phyloP scores from a whole-genome alignment of 2,329 filamentous ascomycete species.

The Colletotrichum tabaci region DNA sequence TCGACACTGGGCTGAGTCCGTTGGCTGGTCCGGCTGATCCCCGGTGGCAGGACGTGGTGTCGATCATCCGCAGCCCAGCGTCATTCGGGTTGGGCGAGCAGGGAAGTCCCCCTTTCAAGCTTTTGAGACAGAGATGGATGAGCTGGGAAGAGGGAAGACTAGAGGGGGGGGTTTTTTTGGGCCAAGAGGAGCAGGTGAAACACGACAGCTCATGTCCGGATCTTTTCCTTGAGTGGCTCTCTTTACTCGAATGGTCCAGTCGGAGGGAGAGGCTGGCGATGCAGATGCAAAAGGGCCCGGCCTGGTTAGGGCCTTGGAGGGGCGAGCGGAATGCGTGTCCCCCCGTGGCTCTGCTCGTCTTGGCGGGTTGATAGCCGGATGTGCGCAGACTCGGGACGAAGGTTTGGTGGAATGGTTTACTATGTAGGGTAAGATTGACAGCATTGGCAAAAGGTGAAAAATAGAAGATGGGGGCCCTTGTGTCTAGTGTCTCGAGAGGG shows the following conservation, averaged over 20 bases:
- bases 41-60: slow-evolving; percentile 21
- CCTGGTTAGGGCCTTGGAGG: not conserved
- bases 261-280: not conserved
- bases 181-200: slow-evolving; percentile 31
- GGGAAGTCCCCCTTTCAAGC: not conserved
- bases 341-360: slow-evolving; percentile 37
- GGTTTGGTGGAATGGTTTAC: not conserved
- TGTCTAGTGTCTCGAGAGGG: not conserved
- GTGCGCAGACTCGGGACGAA: slow-evolving; percentile 4
- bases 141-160: not conserved
- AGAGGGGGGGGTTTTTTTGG: not conserved
- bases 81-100: slow-evolving; percentile 22
- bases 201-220: slow-evolving; percentile 28
- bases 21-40: not conserved
- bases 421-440: not conserved
- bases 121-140: not conserved
- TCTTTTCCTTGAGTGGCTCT: not conserved
- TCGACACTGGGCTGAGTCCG: not conserved
- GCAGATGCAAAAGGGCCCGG: not conserved
- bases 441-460: not conserved
- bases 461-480: not conserved
- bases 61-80: slow-evolving; percentile 36
- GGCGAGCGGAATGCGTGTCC: slow-evolving; percentile 23
- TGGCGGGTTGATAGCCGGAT: slow-evolving; percentile 36
- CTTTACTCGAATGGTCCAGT: not conserved